These are phyloP conservation scores for Amanita pseudoporphyria DNA, from an alignment of 768 basidiomycete genomes.

Conservation along the genomic window DNA sequence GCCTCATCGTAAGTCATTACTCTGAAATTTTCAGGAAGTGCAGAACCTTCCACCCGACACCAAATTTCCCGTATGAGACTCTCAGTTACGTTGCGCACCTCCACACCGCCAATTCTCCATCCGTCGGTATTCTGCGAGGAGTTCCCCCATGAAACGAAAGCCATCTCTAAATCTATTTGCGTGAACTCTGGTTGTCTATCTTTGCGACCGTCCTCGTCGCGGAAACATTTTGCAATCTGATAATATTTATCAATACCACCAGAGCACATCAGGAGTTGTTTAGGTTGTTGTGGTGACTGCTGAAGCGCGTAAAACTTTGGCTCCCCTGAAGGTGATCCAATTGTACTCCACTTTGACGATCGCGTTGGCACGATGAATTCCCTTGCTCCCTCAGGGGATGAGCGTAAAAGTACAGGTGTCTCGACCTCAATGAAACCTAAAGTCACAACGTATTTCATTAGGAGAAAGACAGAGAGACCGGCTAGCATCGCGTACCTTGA, in stretches of 20 bases:
- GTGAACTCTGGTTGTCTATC: constrained; percentile 97
- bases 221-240: constrained; percentile 90
- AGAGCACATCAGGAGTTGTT: constrained; percentile 86
- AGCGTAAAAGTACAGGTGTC: constrained; percentile 84
- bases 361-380: constrained; percentile 90
- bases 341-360: constrained; percentile 21
- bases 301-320: constrained; percentile 79
- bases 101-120: constrained; percentile 82
- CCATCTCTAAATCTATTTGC: constrained; percentile 95
- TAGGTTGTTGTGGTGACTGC: constrained; percentile 95
- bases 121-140: constrained; percentile 17
- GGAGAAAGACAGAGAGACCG: constrained; percentile 6
- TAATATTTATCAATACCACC: constrained; percentile 87
- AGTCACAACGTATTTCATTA: constrained; percentile 3
- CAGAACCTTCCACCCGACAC: constrained; percentile 54
- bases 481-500: constrained; percentile 42
- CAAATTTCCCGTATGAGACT: constrained; percentile 66
- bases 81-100: constrained; percentile 78
- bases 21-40: constrained; percentile 52
- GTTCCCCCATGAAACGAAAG: constrained; percentile 78
- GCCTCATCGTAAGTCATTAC: constrained; percentile 88
- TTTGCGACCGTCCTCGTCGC: constrained; percentile 91
- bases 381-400: constrained; percentile 89
- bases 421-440: constrained; percentile 89
- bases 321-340: constrained; percentile 13